Conservation (phyloP, 352 stramenopile genomes). For the Phytophthora gonapodyides region DNA sequence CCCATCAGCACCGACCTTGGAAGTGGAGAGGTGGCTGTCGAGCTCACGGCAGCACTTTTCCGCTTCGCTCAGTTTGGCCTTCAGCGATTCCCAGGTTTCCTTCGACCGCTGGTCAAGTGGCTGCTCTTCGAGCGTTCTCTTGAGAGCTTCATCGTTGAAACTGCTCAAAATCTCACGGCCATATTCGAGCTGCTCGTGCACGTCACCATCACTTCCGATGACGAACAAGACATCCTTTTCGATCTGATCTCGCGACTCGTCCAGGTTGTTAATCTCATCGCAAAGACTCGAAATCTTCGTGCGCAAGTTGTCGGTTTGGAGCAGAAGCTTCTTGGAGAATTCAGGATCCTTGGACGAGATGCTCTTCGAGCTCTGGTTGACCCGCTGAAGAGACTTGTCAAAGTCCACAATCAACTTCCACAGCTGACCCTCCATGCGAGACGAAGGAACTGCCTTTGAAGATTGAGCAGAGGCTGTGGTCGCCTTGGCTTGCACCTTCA, state of each 20-base stretch:
- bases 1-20: slow-evolving; percentile 31
- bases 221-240: slow-evolving; percentile 78
- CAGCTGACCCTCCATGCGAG: slow-evolving; percentile 59
- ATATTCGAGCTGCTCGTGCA: slow-evolving; percentile 81
- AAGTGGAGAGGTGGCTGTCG: slow-evolving; percentile 49
- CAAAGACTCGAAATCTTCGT: slow-evolving; percentile 44
- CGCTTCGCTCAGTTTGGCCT: slow-evolving; percentile 53
- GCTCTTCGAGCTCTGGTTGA: slow-evolving; percentile 45
- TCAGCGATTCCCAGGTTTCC: slow-evolving; percentile 53
- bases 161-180: slow-evolving; percentile 68
- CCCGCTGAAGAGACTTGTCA: slow-evolving; percentile 57
- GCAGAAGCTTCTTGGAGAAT: slow-evolving; percentile 34
- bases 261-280: slow-evolving; percentile 57
- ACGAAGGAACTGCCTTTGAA: slow-evolving; percentile 36
- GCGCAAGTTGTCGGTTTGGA: slow-evolving; percentile 42
- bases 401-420: slow-evolving; percentile 80
- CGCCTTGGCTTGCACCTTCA: slow-evolving; percentile 14
- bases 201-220: slow-evolving; percentile 75
- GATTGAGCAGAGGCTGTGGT: neutral
- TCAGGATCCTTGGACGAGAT: slow-evolving; percentile 47
- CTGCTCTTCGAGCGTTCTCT: slow-evolving; percentile 67
- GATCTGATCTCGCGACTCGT: slow-evolving; percentile 61
- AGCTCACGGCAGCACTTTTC: slow-evolving; percentile 59
- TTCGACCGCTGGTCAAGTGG: slow-evolving; percentile 70
- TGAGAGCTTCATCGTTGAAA: slow-evolving; percentile 66